phyloP scores from a whole-genome alignment of 2,329 filamentous ascomycete genomes.

The Sporothrix euskadiensis region DNA sequence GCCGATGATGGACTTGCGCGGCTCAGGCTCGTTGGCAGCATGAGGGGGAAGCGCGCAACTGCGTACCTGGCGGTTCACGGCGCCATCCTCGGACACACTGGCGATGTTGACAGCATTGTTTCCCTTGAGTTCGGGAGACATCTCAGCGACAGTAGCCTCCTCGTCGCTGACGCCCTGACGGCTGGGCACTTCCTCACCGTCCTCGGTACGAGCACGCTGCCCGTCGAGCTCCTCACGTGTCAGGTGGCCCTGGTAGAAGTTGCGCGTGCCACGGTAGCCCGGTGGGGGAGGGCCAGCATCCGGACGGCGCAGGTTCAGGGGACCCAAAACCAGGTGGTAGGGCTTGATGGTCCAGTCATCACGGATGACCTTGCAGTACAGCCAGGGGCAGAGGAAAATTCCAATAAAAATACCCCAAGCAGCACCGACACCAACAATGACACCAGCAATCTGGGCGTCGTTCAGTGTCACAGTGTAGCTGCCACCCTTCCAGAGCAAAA shows the following conservation, averaged over 20 bases:
- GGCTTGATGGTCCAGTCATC: conserved; percentile 61
- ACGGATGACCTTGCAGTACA: conserved; percentile 59
- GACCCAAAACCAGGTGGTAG: conserved; percentile 56
- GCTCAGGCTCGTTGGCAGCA: neutral
- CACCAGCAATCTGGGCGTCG: conserved; percentile 51
- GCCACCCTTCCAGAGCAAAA: conserved; percentile 60
- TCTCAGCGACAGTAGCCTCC: conserved; percentile 8
- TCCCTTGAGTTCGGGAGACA: conserved; percentile 15
- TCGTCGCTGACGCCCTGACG: conserved; percentile 30
- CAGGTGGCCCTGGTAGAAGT: conserved; percentile 59
- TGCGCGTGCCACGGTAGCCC: conserved; percentile 47
- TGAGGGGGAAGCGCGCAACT: neutral
- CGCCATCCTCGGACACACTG: neutral
- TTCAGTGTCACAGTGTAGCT: conserved; percentile 50
- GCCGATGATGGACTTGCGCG: conserved; percentile 38
- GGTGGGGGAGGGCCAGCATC: conserved; percentile 47
- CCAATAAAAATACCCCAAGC: conserved; percentile 52
- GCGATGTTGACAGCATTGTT: neutral
- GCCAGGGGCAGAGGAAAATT: conserved; percentile 59
- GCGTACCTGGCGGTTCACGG: neutral
- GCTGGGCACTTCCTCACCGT: neutral
- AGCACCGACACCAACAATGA: conserved; percentile 55
- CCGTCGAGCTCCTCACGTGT: conserved; percentile 54
- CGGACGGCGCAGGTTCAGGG: conserved; percentile 51
- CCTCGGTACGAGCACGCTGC: conserved; percentile 29